A percentile compares a stretch with the other conserved stretches of the same genome.
These are phyloP conservation scores for Trypanosoma rangeli DNA, from an alignment of 208 protist species.

Conservation along the genomic window DNA sequence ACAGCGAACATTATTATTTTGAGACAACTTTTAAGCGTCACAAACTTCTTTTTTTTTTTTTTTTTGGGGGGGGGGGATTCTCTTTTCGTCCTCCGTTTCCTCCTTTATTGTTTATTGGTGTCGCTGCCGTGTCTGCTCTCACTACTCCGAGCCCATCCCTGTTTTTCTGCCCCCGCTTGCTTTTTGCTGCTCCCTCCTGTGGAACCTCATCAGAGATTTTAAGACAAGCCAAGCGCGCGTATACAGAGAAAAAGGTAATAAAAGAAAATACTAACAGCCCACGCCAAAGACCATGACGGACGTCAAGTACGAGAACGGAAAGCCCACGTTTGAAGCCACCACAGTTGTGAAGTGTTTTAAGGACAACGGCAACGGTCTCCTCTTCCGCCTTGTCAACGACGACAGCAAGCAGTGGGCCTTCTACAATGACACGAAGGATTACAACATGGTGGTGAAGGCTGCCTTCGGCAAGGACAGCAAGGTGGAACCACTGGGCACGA, in stretches of 20 bases:
- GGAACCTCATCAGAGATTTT: neutral
- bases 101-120: neutral
- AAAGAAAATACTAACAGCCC: neutral
- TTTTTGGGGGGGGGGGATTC: too few relatives aligned
- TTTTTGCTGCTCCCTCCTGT: neutral
- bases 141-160: neutral
- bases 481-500: conserved; percentile 56
- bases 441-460: conserved; percentile 76
- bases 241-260: neutral
- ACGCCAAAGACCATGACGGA: conserved; percentile 37
- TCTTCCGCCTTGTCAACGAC: conserved; percentile 81
- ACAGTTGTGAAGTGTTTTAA: conserved; percentile 74
- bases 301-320: conserved; percentile 67
- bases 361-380: conserved; percentile 80
- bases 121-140: neutral
- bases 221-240: neutral
- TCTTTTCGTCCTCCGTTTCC: too few relatives aligned
- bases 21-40: too few relatives aligned
- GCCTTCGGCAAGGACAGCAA: conserved; percentile 75
- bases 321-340: conserved; percentile 52
- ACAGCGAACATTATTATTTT: neutral
- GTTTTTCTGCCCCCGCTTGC: neutral
- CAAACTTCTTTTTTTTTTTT: too few relatives aligned
- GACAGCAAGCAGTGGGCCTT: conserved; percentile 81
- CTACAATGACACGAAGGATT: conserved; percentile 83